Evolutionary conservation across 192 early-diverging fungal species (phyloP).

Genomic region (Gonapodya sp.): DNA sequence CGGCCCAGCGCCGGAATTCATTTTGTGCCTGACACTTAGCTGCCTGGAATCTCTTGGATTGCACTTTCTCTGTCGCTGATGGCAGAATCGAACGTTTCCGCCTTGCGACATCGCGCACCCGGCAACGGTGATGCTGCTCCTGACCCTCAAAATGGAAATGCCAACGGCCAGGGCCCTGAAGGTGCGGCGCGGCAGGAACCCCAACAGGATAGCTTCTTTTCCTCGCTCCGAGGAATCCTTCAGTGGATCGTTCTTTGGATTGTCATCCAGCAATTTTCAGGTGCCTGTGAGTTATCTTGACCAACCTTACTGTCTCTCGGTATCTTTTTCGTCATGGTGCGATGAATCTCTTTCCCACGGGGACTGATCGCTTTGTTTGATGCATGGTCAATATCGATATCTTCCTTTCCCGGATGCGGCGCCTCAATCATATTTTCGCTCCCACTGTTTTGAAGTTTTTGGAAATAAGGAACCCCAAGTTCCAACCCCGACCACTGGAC

Average conservation of each 20-base stretch:
- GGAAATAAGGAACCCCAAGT: not conserved
- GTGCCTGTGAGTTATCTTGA: not conserved
- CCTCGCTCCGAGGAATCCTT: not conserved
- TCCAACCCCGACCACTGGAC: not conserved
- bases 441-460: not conserved
- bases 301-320: too few relatives aligned
- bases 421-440: not conserved
- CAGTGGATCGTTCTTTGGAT: not conserved
- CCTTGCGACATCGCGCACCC: too few relatives aligned
- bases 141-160: constrained; percentile 4
- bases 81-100: too few relatives aligned
- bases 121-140: too few relatives aligned
- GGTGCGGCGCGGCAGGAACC: not conserved
- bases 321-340: too few relatives aligned
- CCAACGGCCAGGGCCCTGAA: too few relatives aligned
- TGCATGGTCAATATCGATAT: not conserved
- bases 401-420: not conserved
- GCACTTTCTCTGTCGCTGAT: too few relatives aligned
- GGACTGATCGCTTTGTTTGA: not conserved
- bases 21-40: too few relatives aligned
- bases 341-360: not conserved
- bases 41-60: too few relatives aligned
- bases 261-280: not conserved
- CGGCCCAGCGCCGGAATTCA: too few relatives aligned
- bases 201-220: not conserved